Conservation (phyloP, 345 rosid genomes). For the Anacardium occidentale region DNA sequence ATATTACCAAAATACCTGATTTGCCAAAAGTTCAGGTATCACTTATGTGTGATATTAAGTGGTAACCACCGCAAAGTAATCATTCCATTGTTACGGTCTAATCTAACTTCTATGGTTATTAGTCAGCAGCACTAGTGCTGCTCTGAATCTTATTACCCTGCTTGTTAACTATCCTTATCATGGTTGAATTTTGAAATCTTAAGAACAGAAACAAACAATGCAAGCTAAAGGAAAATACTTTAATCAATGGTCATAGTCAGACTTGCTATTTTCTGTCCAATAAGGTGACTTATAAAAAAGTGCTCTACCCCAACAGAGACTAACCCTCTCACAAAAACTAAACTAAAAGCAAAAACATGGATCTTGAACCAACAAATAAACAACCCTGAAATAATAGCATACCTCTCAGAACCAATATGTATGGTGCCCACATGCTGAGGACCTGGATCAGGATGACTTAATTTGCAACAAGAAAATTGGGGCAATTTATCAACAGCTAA, state of each 20-base stretch:
- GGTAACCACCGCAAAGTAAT: no score
- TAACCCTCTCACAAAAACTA: not conserved
- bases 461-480: constrained; percentile 44
- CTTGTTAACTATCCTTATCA: not conserved
- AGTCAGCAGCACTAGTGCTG: not conserved
- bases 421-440: constrained; percentile 59
- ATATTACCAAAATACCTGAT: not conserved
- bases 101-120: not conserved
- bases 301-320: not conserved
- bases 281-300: not conserved
- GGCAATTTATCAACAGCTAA: constrained; percentile 48
- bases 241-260: not conserved
- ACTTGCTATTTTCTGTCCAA: not conserved
- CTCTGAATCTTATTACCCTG: not conserved
- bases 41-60: not conserved
- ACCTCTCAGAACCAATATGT: constrained; percentile 59
- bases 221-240: not conserved
- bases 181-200: not conserved
- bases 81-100: not conserved
- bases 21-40: not conserved
- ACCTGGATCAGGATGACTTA: constrained; percentile 41
- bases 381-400: constrained; percentile 5
- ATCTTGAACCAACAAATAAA: not conserved
- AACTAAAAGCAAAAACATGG: not conserved
- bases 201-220: not conserved